A percentile compares a stretch with the other conserved stretches of the same genome.
phyloP scores from a whole-genome alignment of 371 early-diverging fungal genomes.

The Apophysomyces sp. region DNA sequence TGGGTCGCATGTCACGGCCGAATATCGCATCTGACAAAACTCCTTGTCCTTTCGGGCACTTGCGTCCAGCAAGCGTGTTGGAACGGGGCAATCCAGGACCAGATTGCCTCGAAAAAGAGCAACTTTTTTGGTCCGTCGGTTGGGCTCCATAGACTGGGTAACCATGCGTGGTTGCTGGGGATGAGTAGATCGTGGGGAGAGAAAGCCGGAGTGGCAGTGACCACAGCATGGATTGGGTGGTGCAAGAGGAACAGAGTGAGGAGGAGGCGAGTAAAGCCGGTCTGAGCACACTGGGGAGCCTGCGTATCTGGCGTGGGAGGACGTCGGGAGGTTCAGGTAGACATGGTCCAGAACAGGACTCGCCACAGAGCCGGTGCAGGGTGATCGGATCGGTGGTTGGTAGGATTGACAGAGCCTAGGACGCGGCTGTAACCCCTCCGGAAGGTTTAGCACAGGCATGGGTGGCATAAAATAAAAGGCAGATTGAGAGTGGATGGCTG shows the following conservation, averaged over 20 bases:
- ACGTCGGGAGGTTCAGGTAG: background rate
- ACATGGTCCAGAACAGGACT: background rate
- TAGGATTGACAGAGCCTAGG: background rate
- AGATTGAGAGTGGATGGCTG: background rate
- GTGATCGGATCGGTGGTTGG: too few species aligned
- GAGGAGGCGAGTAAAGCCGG: too few species aligned
- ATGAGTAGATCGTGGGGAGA: background rate
- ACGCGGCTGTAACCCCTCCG: background rate
- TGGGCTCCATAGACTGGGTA: background rate
- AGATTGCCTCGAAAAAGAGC: conserved; percentile 51
- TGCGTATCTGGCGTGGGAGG: too few species aligned
- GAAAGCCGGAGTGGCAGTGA: background rate
- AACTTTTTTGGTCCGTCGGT: conserved; percentile 5
- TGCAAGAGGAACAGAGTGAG: too few species aligned
- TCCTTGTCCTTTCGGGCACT: conserved; percentile 51
- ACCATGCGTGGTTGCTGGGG: background rate
- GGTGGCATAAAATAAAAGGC: background rate
- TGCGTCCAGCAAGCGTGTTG: conserved; percentile 39
- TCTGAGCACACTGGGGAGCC: too few species aligned
- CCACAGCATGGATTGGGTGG: background rate
- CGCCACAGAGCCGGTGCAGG: background rate
- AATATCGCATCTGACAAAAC: conserved; percentile 71
- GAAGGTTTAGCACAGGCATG: background rate
- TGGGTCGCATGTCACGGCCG: conserved; percentile 67
- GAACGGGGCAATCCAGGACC: conserved; percentile 54